Base-by-base conservation (phyloP, 1,284 basidiomycete genomes). In the Papiliotrema fonsecae region DNA sequence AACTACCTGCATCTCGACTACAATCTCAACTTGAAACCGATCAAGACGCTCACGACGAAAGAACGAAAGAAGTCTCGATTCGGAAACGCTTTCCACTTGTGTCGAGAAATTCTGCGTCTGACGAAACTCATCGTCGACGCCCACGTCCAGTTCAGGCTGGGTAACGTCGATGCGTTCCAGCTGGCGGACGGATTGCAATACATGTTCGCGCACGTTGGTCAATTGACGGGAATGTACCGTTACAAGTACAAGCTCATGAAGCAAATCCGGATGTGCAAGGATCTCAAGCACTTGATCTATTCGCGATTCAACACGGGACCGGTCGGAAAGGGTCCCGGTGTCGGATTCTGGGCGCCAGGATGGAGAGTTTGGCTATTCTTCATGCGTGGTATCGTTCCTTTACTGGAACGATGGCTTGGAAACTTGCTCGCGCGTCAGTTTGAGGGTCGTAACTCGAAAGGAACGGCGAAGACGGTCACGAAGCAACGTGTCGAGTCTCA, bases 351-450 rank as follows among this genome's bases (percentile, higher is more conserved):
- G 96, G 92, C 93, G 46, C 96, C 96, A 18, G 96, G 94, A 28
- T 98, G 96, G 96, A 83, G 96, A 46, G 96, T 99, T 6, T 99
- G 96, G 96, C 78, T 98, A 55, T 98, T 98, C 80, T 98, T 98
- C 80, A 88, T 98, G 85, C 85, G 96, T 46, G 96, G 96, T 54
- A 97, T 99, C 63, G 92, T 97, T 0, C 96, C 96, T 13, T 81
- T 99, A 6, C 82, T 99, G 11, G 94, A 98, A 73, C 80, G 93
- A 73, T 99, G 96, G 90, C 82, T 99, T 37, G 93, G 96, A 30
- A 99, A 99, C 72, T 76, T 98, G 62, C 84, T 99, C 44, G 96
- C 96, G 35, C 85, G 96, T 75, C 94, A 98, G 72, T 98, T 97
- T 70, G 96, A 98, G 71, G 94, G 89, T 14, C 54, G 96, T 64